Evolutionary conservation across 1,284 basidiomycete species (phyloP).

Genomic region (Pseudozyma hubeiensis): DNA sequence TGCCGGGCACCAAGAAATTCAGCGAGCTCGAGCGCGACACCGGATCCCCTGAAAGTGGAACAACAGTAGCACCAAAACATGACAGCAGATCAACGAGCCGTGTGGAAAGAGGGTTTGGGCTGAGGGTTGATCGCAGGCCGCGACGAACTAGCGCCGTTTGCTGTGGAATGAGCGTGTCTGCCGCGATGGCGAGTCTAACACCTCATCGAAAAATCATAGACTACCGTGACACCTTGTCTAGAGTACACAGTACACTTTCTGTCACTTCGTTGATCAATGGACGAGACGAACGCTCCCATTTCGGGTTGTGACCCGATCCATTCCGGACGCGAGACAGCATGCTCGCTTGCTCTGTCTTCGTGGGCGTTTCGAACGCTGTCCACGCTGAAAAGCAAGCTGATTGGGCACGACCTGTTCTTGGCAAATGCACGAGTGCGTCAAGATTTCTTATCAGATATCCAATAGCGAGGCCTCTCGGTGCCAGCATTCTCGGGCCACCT

Average conservation of each 20-base stretch:
- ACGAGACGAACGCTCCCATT: too few relatives aligned
- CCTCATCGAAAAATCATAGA: neutral
- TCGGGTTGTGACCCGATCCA: too few relatives aligned
- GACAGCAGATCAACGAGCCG: neutral
- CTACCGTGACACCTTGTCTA: neutral
- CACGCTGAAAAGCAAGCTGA: slow-evolving; percentile 1
- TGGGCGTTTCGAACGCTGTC: neutral
- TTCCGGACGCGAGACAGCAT: too few relatives aligned
- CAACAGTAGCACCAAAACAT: neutral
- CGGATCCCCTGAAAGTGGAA: too few relatives aligned
- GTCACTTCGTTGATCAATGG: too few relatives aligned
- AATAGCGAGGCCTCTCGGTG: neutral
- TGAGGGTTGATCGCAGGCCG: slow-evolving; percentile 11
- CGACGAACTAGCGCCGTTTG: slow-evolving; percentile 6
- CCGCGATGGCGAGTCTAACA: slow-evolving; percentile 5
- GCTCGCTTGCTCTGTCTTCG: too few relatives aligned
- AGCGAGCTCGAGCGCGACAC: too few relatives aligned
- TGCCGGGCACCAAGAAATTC: too few relatives aligned
- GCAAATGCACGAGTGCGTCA: slow-evolving; percentile 21
- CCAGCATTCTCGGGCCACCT: too few relatives aligned
- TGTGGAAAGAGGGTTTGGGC: slow-evolving; percentile 30
- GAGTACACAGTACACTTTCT: too few relatives aligned
- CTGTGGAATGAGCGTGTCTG: slow-evolving; percentile 11
- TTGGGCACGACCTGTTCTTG: slow-evolving; percentile 3
- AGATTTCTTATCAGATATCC: slow-evolving; percentile 17